Evolutionary conservation across 176 grass and related monocot genomes (phyloP).

Genomic region (Eremochloa ophiuroides): DNA sequence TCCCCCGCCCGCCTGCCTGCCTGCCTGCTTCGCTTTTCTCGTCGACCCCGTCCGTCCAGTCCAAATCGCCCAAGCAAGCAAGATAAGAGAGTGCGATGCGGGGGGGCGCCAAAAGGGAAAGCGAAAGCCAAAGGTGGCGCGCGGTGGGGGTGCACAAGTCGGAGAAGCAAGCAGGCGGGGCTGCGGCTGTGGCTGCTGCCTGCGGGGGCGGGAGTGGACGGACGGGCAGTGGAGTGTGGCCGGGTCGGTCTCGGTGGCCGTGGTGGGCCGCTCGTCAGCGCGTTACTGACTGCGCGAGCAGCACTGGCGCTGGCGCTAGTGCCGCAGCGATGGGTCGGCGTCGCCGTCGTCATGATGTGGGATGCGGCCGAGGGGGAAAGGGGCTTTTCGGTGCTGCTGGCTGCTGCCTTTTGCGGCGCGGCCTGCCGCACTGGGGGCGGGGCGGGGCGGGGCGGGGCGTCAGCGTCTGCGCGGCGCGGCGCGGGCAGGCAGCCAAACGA

Average conservation of each 20-base stretch:
- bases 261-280: background rate
- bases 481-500: background rate
- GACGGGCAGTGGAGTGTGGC: too few relatives aligned
- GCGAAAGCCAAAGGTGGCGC: slow-evolving; percentile 28
- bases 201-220: slow-evolving; percentile 31
- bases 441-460: too few relatives aligned
- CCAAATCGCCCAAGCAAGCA: background rate
- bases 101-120: slow-evolving; percentile 38
- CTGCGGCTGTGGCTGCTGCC: background rate
- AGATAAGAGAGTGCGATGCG: slow-evolving; percentile 51
- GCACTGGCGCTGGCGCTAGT: background rate
- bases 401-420: slow-evolving; percentile 9
- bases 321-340: slow-evolving; percentile 10
- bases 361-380: slow-evolving; percentile 33
- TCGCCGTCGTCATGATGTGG: slow-evolving; percentile 48
- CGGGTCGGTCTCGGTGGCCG: background rate
- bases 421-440: background rate
- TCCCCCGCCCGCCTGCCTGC: too few relatives aligned
- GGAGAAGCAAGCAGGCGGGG: slow-evolving; percentile 49
- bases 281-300: slow-evolving; percentile 45
- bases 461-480: background rate
- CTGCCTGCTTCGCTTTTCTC: slow-evolving; percentile 7
- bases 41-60: background rate
- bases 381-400: slow-evolving; percentile 33
- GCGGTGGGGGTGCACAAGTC: slow-evolving; percentile 45